Evolutionary conservation across 768 basidiomycete species (phyloP).

Genomic region (Suillus discolor): DNA sequence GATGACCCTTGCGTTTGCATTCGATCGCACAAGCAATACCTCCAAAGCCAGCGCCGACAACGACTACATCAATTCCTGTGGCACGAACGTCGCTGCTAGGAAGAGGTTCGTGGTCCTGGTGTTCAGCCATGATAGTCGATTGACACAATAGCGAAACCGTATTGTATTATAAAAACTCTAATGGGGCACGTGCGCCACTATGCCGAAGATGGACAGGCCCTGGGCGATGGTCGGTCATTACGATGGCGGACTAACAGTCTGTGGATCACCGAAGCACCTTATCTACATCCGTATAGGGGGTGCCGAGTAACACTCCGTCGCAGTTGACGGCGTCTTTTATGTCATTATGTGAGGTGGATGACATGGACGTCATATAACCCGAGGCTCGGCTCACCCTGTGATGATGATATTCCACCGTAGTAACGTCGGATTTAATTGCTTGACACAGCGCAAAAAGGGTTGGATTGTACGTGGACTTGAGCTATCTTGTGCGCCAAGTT

Average conservation of each 20-base stretch:
- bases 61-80: slow-evolving; percentile 20
- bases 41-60: slow-evolving; percentile 28
- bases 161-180: neutral
- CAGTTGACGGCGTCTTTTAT: neutral
- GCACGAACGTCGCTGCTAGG: neutral
- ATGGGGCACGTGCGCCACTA: neutral
- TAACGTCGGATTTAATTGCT: no score
- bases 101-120: neutral
- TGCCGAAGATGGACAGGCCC: neutral
- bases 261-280: neutral
- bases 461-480: no score
- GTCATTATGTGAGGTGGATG: neutral
- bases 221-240: neutral
- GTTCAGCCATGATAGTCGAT: neutral
- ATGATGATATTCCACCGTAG: no score
- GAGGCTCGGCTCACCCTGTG: no score
- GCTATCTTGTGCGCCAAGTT: no score
- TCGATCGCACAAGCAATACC: slow-evolving; percentile 34
- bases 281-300: neutral
- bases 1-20: slow-evolving; percentile 23
- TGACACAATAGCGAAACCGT: neutral
- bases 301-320: neutral
- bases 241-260: neutral
- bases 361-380: neutral
- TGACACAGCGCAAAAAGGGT: no score